Conservation (phyloP, 2,329 filamentous ascomycete genomes). For the Fusarium sp. region DNA sequence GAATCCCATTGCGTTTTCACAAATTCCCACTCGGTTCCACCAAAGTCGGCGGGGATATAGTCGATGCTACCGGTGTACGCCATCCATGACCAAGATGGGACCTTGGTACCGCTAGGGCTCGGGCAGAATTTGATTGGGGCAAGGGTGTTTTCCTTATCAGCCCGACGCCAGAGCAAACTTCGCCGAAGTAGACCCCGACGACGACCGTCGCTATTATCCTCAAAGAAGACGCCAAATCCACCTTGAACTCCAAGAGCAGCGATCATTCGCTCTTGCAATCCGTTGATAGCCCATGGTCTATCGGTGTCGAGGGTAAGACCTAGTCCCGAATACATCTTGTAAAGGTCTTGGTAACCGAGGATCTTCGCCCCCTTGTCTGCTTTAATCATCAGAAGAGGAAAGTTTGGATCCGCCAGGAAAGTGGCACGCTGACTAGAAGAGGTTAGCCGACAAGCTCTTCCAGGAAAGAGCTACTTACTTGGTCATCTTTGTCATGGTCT, state of each 20-base stretch:
- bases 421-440: background rate
- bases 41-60: slow-evolving; percentile 2
- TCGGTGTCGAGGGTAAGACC: background rate
- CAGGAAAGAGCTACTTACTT: background rate
- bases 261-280: background rate
- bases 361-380: slow-evolving; percentile 1
- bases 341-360: slow-evolving; percentile 13
- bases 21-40: slow-evolving; percentile 2
- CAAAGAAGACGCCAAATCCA: slow-evolving; percentile 1
- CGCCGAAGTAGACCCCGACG: background rate
- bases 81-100: slow-evolving; percentile 24
- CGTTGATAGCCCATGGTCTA: slow-evolving; percentile 9
- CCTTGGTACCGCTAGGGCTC: background rate
- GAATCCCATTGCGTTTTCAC: background rate
- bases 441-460: too few relatives aligned
- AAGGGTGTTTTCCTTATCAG: background rate
- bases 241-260: background rate
- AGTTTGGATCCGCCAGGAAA: slow-evolving; percentile 17
- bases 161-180: slow-evolving; percentile 5
- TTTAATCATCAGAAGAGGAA: background rate
- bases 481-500: slow-evolving; percentile 5
- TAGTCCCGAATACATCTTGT: slow-evolving; percentile 3
- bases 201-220: background rate
- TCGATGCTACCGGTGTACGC: slow-evolving; percentile 11
- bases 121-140: background rate